phyloP scores from a whole-genome alignment of 768 basidiomycete species.

The Suillus paluster region DNA sequence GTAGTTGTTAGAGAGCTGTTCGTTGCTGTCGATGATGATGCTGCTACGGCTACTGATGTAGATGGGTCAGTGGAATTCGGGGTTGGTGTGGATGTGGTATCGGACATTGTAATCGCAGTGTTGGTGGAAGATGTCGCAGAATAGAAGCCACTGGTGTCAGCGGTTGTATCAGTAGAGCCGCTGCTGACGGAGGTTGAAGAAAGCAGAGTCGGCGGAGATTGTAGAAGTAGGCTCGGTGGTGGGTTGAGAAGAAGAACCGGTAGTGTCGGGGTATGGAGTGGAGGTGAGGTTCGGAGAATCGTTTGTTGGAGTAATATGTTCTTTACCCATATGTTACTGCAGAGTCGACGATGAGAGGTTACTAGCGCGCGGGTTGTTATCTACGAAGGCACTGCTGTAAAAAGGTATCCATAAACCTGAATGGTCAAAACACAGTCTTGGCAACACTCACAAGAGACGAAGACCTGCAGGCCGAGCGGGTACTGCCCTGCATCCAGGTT shows the following conservation, averaged over 20 bases:
- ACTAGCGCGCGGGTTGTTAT: not conserved
- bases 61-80: not conserved
- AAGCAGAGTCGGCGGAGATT: too few relatives aligned
- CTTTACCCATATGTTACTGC: not conserved
- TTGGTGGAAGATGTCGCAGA: not conserved
- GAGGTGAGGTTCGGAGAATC: too few relatives aligned
- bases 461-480: too few relatives aligned
- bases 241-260: not conserved
- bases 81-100: not conserved
- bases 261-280: too few relatives aligned
- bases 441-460: not conserved
- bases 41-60: not conserved
- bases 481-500: not conserved
- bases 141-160: not conserved
- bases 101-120: not conserved
- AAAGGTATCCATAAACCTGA: not conserved
- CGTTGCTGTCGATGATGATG: conserved; percentile 11
- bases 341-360: not conserved
- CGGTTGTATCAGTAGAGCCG: too few relatives aligned
- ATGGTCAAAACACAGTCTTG: not conserved
- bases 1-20: not conserved
- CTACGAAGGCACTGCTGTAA: not conserved
- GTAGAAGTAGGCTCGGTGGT: too few relatives aligned
- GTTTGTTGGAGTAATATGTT: too few relatives aligned
- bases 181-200: not conserved